These are phyloP conservation scores for Sarcodon sp. DNA, from an alignment of 768 basidiomycete species.

Conservation along the genomic window DNA sequence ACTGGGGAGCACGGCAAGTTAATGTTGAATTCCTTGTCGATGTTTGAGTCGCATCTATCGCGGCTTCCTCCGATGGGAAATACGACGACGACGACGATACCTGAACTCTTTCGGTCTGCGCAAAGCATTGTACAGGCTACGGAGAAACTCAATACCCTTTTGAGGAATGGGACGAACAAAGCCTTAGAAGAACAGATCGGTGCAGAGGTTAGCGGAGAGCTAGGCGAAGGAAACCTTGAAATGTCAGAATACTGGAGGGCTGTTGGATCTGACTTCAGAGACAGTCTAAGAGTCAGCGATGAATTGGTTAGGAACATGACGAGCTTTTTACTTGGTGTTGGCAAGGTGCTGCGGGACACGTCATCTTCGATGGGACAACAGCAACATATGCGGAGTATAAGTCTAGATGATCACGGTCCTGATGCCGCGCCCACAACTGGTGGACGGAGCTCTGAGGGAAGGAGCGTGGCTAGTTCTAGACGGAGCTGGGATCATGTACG, in stretches of 20 bases:
- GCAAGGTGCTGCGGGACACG: conserved; percentile 53
- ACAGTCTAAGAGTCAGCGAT: conserved; percentile 59
- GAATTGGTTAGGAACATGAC: conserved; percentile 71
- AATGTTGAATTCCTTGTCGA: conserved; percentile 52
- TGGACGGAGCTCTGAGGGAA: conserved; percentile 40
- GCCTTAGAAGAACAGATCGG: conserved; percentile 68
- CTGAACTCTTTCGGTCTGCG: conserved; percentile 49
- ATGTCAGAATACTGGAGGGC: conserved; percentile 51
- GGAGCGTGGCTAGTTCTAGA: conserved; percentile 34
- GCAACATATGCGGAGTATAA: conserved; percentile 36
- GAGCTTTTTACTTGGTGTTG: conserved; percentile 62
- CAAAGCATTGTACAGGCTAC: conserved; percentile 50
- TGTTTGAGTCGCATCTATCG: conserved; percentile 57
- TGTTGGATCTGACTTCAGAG: conserved; percentile 62
- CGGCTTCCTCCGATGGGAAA: conserved; percentile 35
- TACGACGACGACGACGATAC: conserved; percentile 24
- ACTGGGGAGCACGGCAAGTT: conserved; percentile 50
- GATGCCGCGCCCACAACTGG: conserved; percentile 21
- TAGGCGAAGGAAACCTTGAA: conserved; percentile 16
- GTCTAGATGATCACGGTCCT: conserved; percentile 40
- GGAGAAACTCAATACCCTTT: conserved; percentile 51
- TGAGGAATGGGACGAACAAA: conserved; percentile 39
- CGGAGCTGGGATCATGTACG: conserved; percentile 29
- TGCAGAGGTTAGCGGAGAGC: conserved; percentile 45
- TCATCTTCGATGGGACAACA: conserved; percentile 20